phyloP scores from a whole-genome alignment of 257 asterid species.

The Vinca minor region DNA sequence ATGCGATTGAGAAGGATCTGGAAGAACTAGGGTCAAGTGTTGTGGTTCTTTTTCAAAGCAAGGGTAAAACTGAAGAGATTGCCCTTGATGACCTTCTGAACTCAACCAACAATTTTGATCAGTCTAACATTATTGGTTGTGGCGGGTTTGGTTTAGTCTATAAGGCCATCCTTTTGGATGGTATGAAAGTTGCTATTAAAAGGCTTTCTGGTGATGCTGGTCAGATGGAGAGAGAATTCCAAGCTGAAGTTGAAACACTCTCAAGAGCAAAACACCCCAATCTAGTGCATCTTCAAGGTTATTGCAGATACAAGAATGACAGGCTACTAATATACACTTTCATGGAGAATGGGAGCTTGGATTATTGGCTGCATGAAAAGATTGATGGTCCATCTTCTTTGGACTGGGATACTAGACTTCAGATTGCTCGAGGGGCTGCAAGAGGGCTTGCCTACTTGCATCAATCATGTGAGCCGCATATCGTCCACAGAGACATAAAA shows the following conservation, averaged over 20 bases:
- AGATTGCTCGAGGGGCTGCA: slow-evolving; percentile 60
- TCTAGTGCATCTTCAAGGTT: slow-evolving; percentile 68
- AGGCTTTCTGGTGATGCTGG: slow-evolving; percentile 66
- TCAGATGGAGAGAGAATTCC: slow-evolving; percentile 70
- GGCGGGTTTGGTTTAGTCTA: slow-evolving; percentile 85
- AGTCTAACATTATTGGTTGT: slow-evolving; percentile 71
- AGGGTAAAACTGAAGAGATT: slow-evolving; percentile 32
- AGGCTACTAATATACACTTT: slow-evolving; percentile 62
- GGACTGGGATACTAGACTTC: slow-evolving; percentile 60
- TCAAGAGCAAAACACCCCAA: slow-evolving; percentile 67
- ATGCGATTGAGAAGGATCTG: slow-evolving; percentile 27
- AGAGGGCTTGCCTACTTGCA: slow-evolving; percentile 76
- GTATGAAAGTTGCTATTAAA: slow-evolving; percentile 63
- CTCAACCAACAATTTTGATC: slow-evolving; percentile 57
- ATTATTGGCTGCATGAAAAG: slow-evolving; percentile 73
- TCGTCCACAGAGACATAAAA: slow-evolving; percentile 74
- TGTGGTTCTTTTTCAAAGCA: slow-evolving; percentile 51
- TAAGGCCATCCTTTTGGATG: slow-evolving; percentile 56
- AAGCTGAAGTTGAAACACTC: slow-evolving; percentile 72
- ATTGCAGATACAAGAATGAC: slow-evolving; percentile 57
- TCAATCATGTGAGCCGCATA: slow-evolving; percentile 61
- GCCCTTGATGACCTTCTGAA: slow-evolving; percentile 54
- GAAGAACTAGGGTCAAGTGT: slow-evolving; percentile 42
- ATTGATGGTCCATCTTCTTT: slow-evolving; percentile 47
- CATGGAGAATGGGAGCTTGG: slow-evolving; percentile 92